Evolutionary conservation across 2,329 filamentous ascomycete species (phyloP).

Genomic region (Alternaria triticina): DNA sequence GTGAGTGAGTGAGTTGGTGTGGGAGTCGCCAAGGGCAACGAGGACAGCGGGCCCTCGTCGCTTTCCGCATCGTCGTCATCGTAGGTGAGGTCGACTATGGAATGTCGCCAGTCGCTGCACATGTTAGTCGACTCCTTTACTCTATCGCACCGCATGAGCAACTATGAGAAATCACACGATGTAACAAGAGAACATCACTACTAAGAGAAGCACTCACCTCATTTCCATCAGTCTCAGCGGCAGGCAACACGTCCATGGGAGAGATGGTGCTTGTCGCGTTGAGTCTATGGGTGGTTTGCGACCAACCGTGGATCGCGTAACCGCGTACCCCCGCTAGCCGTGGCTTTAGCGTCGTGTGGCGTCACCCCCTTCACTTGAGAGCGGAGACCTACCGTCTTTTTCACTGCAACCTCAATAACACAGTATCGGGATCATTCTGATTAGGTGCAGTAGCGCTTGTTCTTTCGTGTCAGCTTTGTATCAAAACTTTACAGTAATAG

Average conservation of each 20-base stretch:
- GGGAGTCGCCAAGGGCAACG: neutral
- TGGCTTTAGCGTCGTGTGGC: constrained; percentile 14
- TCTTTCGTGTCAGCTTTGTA: too few relatives aligned
- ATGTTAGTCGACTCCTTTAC: constrained; percentile 14
- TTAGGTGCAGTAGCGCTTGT: too few relatives aligned
- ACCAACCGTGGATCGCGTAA: constrained; percentile 3
- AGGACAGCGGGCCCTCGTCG: neutral
- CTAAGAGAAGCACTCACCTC: constrained; percentile 20
- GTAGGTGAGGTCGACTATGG: constrained; percentile 31
- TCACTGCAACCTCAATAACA: too few relatives aligned
- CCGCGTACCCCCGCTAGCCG: constrained; percentile 15
- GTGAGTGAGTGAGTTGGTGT: neutral
- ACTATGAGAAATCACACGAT: neutral
- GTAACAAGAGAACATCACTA: neutral
- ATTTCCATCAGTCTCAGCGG: constrained; percentile 16
- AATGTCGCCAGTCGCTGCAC: constrained; percentile 20
- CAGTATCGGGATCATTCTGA: too few relatives aligned
- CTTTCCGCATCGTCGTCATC: constrained; percentile 24
- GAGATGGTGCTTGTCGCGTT: constrained; percentile 25
- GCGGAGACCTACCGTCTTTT: neutral
- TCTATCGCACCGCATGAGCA: neutral
- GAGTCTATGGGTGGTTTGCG: constrained; percentile 13
- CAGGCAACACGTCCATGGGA: constrained; percentile 29
- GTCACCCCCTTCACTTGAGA: neutral
- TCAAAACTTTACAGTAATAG: too few relatives aligned